Percentiles rank a stretch among this genome's conserved stretches.
phyloP scores from a whole-genome alignment of 2,329 filamentous ascomycete genomes.

The Lanzia echinophila region DNA sequence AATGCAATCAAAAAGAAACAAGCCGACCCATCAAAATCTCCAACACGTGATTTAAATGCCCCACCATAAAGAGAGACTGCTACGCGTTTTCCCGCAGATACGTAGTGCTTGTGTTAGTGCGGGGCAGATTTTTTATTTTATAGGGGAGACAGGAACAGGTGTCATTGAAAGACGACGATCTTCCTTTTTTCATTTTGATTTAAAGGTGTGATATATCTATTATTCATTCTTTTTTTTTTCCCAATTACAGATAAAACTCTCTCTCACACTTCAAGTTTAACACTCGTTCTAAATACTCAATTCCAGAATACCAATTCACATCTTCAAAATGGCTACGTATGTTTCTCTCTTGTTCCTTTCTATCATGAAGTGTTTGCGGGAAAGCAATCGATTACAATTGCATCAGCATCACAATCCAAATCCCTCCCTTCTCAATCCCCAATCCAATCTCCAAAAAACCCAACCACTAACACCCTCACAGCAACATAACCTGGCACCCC shows the following conservation, averaged over 20 bases:
- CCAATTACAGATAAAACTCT: neutral
- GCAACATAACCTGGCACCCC: conserved; percentile 87
- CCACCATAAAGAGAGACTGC: too few species aligned
- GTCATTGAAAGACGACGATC: neutral
- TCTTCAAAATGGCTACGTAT: conserved; percentile 7
- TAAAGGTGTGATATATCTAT: too few species aligned
- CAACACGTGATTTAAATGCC: neutral
- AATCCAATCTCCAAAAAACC: neutral
- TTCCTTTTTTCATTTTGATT: neutral
- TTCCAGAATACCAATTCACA: neutral
- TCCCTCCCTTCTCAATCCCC: neutral
- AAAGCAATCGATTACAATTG: neutral
- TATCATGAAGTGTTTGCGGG: neutral
- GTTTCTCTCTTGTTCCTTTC: neutral
- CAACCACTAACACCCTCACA: conserved; percentile 32
- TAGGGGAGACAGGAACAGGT: neutral
- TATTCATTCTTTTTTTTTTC: neutral
- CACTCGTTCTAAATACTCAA: neutral
- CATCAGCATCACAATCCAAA: neutral
- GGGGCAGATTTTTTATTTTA: conserved; percentile 7
- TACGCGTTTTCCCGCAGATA: neutral
- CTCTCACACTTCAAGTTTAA: neutral
- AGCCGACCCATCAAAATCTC: too few species aligned
- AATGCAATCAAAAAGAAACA: too few species aligned
- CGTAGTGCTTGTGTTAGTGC: conserved; percentile 4